Evolutionary conservation across 345 rosid species (phyloP), one percentile per base, ranked within the genome.

Genomic region (Euphorbia lathyris): DNA sequence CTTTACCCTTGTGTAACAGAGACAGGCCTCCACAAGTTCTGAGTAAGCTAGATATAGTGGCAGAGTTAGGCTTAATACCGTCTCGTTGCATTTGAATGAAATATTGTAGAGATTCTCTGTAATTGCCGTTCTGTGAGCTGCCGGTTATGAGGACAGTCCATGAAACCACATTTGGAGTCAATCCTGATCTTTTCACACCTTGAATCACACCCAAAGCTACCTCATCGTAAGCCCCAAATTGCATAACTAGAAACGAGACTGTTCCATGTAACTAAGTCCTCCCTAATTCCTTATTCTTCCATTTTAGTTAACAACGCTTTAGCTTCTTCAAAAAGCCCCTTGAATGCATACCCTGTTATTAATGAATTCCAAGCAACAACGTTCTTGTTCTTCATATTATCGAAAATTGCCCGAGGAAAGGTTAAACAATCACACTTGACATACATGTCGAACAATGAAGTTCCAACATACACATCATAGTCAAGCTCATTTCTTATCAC

Each of bases 71-170:
- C 65, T 76, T 66, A 59, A 82, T 67, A 12, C 79, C 79, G 47
- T 80, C 77, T 68, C 42, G 75, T 34, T 79, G 86, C 92, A 87
- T 87, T 68, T 56, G 82, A 61, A 72, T 57, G 69, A 85, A 83
- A 65, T 69, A 66, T 40, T 80, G 73, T 0, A 87, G 76, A 55
- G 92, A 82, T 63, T 80, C 80, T 76, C 65, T 43, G 74, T 80
- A 78, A 16, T 79, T 82, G 60, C 72, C 82, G 0, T 77, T 79
- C 75, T 80, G 84, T 16, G 85, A 82, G 77, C 79, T 71, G 5
- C 92, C 89, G 45, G 89, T 85, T 70, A 87, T 78, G 10, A 92
- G 71, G n/a, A 92, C 80, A 51, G 94, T 92, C 97, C 96, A 92
- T 8, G 92, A 80, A 51, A 86, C 81, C 75, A 90, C 94, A 40